phyloP scores from a whole-genome alignment of 2,329 filamentous ascomycete species.

The Aspergillus quadricinctus region DNA sequence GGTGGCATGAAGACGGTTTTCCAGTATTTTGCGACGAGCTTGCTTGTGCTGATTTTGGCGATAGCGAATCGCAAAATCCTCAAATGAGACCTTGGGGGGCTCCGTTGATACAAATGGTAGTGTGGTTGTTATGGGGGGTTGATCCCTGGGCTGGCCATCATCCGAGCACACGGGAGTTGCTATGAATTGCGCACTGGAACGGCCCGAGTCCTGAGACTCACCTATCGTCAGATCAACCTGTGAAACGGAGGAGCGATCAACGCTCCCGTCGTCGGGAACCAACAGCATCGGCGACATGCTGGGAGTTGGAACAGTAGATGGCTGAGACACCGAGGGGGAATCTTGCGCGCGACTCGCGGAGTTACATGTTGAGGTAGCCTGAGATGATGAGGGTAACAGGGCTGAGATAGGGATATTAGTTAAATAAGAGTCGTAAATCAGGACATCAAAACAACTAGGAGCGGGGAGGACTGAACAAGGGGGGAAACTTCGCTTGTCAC shows the following conservation, averaged over 20 bases:
- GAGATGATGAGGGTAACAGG: conserved; percentile 22
- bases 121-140: conserved; percentile 5
- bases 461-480: conserved; percentile 1
- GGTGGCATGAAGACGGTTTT: conserved; percentile 37
- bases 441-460: not conserved
- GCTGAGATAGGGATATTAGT: conserved; percentile 7
- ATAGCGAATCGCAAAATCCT: conserved; percentile 41
- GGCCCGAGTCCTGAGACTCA: conserved; percentile 33
- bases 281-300: conserved; percentile 20
- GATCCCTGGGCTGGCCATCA: conserved; percentile 12
- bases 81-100: conserved; percentile 34
- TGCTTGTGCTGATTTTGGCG: conserved; percentile 41
- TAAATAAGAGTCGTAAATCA: conserved; percentile 6
- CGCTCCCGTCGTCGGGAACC: conserved; percentile 7
- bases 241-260: conserved; percentile 10
- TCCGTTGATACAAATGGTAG: conserved; percentile 15
- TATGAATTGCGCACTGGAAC: conserved; percentile 22
- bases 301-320: conserved; percentile 13
- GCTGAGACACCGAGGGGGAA: conserved; percentile 21
- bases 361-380: conserved; percentile 32
- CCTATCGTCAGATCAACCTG: conserved; percentile 24
- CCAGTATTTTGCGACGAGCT: conserved; percentile 36
- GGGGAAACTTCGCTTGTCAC: not conserved
- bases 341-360: conserved; percentile 23
- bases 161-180: conserved; percentile 16